phyloP scores from a whole-genome alignment of 192 early-diverging fungal genomes.

The Backusella australiensis region DNA sequence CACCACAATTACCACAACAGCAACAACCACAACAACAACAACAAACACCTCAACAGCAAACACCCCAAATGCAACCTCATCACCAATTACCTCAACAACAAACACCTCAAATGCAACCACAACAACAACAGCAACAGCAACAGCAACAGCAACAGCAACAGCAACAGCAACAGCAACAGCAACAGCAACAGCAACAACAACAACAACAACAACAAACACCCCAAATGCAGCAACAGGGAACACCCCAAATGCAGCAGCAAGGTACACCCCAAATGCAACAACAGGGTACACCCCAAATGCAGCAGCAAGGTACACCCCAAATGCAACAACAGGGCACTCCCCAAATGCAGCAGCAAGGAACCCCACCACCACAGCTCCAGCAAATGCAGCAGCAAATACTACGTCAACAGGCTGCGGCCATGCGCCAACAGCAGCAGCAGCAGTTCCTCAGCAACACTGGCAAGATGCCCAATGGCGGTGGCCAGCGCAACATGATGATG shows the following conservation, averaged over 20 bases:
- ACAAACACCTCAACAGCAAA: not conserved
- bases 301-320: not conserved
- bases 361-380: conserved; percentile 10
- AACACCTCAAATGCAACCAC: conserved; percentile 4
- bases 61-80: not conserved
- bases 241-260: conserved; percentile 9
- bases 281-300: not conserved
- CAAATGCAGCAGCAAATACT: conserved; percentile 21
- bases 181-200: conserved; percentile 11
- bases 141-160: conserved; percentile 15
- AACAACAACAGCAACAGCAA: too few relatives aligned
- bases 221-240: conserved; percentile 11
- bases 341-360: not conserved
- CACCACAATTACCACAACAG: not conserved
- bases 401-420: conserved; percentile 21
- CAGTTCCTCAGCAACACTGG: conserved; percentile 5
- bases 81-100: not conserved
- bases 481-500: conserved; percentile 13
- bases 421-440: conserved; percentile 32
- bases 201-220: not conserved
- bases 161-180: not conserved
- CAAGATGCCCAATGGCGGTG: not conserved
- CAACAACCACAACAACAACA: conserved; percentile 5
- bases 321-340: conserved; percentile 6
- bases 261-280: conserved; percentile 4